These are phyloP conservation scores for Cutaneotrichosporon spelunceum DNA, from an alignment of 1,284 basidiomycete species.

Conservation along the genomic window DNA sequence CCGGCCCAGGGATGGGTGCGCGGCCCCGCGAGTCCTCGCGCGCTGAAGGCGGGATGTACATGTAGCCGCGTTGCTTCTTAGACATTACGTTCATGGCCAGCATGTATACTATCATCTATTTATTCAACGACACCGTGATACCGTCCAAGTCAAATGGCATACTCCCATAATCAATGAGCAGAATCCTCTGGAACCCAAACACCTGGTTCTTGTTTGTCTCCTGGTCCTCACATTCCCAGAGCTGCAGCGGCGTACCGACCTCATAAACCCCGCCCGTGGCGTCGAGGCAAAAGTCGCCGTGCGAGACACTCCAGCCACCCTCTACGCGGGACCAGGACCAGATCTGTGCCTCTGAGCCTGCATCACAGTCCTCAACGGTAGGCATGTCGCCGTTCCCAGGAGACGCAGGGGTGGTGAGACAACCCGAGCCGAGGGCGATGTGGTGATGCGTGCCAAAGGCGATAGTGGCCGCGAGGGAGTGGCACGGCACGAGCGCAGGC, in stretches of 20 bases:
- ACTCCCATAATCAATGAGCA: not conserved
- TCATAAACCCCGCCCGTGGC: not conserved
- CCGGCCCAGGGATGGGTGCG: constrained; percentile 36
- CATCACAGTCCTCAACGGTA: not conserved
- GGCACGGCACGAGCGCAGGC: not conserved
- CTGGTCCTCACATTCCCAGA: not conserved
- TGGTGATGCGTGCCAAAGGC: not conserved
- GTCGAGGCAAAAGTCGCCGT: not conserved
- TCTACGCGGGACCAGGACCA: not conserved
- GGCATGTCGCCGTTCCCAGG: not conserved
- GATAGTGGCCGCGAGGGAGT: not conserved
- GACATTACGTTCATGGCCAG: not conserved
- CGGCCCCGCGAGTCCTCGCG: constrained; percentile 9
- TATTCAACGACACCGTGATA: not conserved
- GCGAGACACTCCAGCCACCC: not conserved
- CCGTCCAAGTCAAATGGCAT: not conserved
- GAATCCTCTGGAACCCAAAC: not conserved
- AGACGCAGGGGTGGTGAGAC: not conserved
- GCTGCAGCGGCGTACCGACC: not conserved
- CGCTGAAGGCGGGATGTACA: constrained; percentile 38
- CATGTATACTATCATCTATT: constrained; percentile 1
- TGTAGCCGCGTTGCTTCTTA: constrained; percentile 17
- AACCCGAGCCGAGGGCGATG: not conserved
- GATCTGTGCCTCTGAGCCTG: not conserved
- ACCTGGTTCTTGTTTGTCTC: not conserved